Conservation (phyloP, 345 rosid species). For the Cardamine occulta region DNA sequence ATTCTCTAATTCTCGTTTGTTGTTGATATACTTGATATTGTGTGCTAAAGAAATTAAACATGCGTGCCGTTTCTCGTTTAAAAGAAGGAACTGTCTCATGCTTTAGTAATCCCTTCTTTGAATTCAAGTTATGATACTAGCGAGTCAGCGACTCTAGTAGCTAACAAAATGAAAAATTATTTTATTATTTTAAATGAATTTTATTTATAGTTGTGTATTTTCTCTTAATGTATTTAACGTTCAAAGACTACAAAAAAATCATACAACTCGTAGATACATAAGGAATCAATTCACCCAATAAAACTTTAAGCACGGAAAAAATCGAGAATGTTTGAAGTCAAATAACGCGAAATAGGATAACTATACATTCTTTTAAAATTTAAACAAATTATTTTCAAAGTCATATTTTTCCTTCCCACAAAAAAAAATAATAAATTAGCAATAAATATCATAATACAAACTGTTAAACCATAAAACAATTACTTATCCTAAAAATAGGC, state of each 20-base stretch:
- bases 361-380: neutral
- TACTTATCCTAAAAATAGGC: neutral
- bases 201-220: neutral
- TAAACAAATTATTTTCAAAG: neutral
- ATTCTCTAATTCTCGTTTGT: neutral
- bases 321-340: neutral
- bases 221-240: neutral
- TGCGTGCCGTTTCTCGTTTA: conserved; percentile 15
- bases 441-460: neutral
- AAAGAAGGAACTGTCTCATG: conserved; percentile 18
- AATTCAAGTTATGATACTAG: neutral
- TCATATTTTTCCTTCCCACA: neutral
- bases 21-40: neutral
- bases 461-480: neutral
- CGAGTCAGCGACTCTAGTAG: too few species aligned
- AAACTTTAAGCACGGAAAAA: neutral
- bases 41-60: neutral
- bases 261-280: neutral
- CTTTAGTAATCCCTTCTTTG: neutral
- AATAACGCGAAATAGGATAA: neutral
- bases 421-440: neutral
- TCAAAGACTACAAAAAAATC: neutral
- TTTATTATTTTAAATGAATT: neutral
- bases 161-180: neutral
- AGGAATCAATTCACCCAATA: neutral